These are phyloP conservation scores for Pleurotus citrinopileatus DNA, from an alignment of 768 basidiomycete species.

Conservation along the genomic window DNA sequence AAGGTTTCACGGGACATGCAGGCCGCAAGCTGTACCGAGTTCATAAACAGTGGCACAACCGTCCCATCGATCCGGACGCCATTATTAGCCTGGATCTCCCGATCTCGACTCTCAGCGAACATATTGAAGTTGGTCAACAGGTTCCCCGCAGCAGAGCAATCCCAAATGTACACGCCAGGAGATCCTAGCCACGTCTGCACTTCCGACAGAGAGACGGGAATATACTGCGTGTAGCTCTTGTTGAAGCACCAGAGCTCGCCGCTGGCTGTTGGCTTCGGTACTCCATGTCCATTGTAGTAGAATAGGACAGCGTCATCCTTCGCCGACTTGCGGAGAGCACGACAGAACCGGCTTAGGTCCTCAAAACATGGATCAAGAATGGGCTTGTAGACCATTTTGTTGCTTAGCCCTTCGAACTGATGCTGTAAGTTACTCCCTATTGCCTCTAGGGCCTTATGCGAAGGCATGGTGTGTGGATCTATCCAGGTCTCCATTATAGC, in stretches of 20 bases:
- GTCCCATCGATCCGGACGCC: slow-evolving; percentile 59
- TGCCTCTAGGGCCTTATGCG: slow-evolving; percentile 89
- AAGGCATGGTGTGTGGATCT: slow-evolving; percentile 89
- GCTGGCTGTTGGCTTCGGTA: slow-evolving; percentile 92
- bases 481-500: slow-evolving; percentile 97
- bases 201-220: slow-evolving; percentile 92
- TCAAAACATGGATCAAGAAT: slow-evolving; percentile 94
- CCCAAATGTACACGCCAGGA: slow-evolving; percentile 98
- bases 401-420: slow-evolving; percentile 94
- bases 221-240: slow-evolving; percentile 95
- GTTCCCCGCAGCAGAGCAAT: slow-evolving; percentile 96
- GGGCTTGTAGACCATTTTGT: slow-evolving; percentile 92
- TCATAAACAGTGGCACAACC: slow-evolving; percentile 60
- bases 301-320: slow-evolving; percentile 93
- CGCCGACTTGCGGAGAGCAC: slow-evolving; percentile 78
- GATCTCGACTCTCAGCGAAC: slow-evolving; percentile 73
- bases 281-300: slow-evolving; percentile 98
- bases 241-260: slow-evolving; percentile 99
- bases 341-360: slow-evolving; percentile 86
- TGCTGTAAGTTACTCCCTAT: slow-evolving; percentile 91
- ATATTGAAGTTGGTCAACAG: slow-evolving; percentile 86
- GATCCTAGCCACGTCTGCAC: slow-evolving; percentile 92
- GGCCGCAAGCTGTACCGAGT: slow-evolving; percentile 92
- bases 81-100: slow-evolving; percentile 55
- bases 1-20: slow-evolving; percentile 89